Base-by-base conservation (phyloP, 108 stramenopile genomes). In the Cyclotella atomus region DNA sequence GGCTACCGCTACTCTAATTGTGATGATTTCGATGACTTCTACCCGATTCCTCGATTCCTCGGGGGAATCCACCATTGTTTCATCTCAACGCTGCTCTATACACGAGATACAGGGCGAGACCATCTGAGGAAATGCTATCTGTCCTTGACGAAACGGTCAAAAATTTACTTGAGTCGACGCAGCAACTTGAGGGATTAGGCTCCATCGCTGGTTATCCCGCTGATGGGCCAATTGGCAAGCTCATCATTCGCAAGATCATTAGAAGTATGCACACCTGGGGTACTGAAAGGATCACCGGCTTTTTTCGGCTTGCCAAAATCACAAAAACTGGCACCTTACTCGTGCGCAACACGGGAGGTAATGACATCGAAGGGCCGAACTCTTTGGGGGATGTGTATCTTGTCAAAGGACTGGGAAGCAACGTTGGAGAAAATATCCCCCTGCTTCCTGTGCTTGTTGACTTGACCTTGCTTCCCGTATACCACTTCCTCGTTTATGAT, bases 401-500 rank as follows among this genome's bases (percentile, higher is more conserved):
- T 24, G 70, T 70, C n/a, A 70, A 70, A 41, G 70, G 70, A 3
- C 44, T 70, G 41, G 57, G 38, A 20, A 57, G 54, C 35, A 36
- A 43, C 25, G 70, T 70, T 28, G 70, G 70, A 7, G 41, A 59
- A 36, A 35, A 57, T 16, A 54, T 56, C 2, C 15, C 55, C 2
- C 27, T 29, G 33, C 9, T 70, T 23, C 70, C 70, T 0, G 20
- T 70, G 30, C 57, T 70, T 34, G 54, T 36, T 21, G 54, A 55
- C n/a, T 59, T 55, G 0, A 70, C 70, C 34, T 70, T 70, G 17
- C 54, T 70, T 24, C 70, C 70, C 0, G 25, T 70, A 24, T 70
- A 70, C 28, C 54, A 70, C 44, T 57, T 70, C 27, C 54, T 70
- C 10, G 70, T 70, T 12, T 70, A 70, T 59, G 70, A 70, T 70